Percentiles rank a stretch among this genome's conserved stretches.
phyloP scores from a whole-genome alignment of 371 early-diverging fungal genomes.

The Blakeslea trispora region DNA sequence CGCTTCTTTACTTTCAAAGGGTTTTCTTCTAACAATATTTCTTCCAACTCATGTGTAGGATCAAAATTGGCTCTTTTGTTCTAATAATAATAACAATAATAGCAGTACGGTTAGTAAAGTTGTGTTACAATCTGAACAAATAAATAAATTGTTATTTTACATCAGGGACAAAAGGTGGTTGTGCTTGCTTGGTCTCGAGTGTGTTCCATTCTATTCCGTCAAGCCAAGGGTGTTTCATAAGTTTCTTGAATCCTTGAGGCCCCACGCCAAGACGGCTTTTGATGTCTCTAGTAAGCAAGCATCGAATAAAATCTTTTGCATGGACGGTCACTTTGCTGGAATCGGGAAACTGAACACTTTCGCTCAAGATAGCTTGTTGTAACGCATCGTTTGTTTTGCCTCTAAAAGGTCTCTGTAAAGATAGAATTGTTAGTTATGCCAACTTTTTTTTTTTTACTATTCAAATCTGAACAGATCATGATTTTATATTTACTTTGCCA shows the following conservation, averaged over 20 bases:
- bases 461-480: slow-evolving; percentile 60
- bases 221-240: slow-evolving; percentile 67
- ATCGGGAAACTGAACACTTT: slow-evolving; percentile 62
- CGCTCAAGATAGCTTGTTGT: slow-evolving; percentile 65
- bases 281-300: slow-evolving; percentile 63
- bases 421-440: slow-evolving; percentile 6
- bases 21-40: slow-evolving; percentile 90
- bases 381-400: slow-evolving; percentile 79
- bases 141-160: slow-evolving; percentile 22
- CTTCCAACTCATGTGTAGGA: slow-evolving; percentile 94
- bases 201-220: slow-evolving; percentile 57
- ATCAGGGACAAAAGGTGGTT: slow-evolving; percentile 71
- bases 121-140: too few species aligned
- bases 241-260: slow-evolving; percentile 50
- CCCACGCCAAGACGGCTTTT: slow-evolving; percentile 60
- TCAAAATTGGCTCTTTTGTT: slow-evolving; percentile 86
- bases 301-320: slow-evolving; percentile 59
- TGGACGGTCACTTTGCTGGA: slow-evolving; percentile 52
- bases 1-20: slow-evolving; percentile 68
- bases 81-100: slow-evolving; percentile 36
- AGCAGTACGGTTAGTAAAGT: background rate
- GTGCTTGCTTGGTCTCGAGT: slow-evolving; percentile 53
- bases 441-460: too few species aligned
- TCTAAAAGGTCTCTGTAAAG: slow-evolving; percentile 75
- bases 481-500: slow-evolving; percentile 52